Conservation (phyloP, 306 rosid genomes). For the Cucurbita argyrosperma region DNA sequence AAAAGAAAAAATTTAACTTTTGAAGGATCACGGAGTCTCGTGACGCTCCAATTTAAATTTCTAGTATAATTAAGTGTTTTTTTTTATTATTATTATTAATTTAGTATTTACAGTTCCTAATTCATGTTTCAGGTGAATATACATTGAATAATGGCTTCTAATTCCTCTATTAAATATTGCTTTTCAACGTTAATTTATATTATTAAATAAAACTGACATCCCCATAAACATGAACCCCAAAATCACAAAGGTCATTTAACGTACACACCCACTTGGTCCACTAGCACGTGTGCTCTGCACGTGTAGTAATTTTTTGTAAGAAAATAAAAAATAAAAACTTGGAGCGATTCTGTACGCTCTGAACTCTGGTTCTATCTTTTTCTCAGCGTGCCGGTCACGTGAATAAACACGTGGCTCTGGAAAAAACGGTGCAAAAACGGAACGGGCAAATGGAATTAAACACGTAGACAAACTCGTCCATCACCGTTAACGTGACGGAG, state of each 20-base stretch:
- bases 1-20: too few species aligned
- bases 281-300: not conserved
- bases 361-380: not conserved
- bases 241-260: not conserved
- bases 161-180: not conserved
- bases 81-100: too few species aligned
- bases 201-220: not conserved
- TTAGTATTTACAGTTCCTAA: not conserved
- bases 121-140: not conserved
- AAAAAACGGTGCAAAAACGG: not conserved
- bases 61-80: too few species aligned
- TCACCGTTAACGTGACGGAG: slow-evolving; percentile 10
- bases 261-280: not conserved
- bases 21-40: too few species aligned
- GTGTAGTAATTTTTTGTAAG: not conserved
- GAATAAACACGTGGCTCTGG: not conserved
- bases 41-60: too few species aligned
- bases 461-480: not conserved
- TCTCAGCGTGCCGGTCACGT: slow-evolving; percentile 3
- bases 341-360: not conserved
- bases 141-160: not conserved
- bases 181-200: not conserved
- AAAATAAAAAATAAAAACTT: not conserved
- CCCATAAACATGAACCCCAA: not conserved
- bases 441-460: not conserved